Evolutionary conservation across 805 yeast genomes (phyloP), one percentile per base, ranked within the genome.

Genomic region (Candida boidinii): DNA sequence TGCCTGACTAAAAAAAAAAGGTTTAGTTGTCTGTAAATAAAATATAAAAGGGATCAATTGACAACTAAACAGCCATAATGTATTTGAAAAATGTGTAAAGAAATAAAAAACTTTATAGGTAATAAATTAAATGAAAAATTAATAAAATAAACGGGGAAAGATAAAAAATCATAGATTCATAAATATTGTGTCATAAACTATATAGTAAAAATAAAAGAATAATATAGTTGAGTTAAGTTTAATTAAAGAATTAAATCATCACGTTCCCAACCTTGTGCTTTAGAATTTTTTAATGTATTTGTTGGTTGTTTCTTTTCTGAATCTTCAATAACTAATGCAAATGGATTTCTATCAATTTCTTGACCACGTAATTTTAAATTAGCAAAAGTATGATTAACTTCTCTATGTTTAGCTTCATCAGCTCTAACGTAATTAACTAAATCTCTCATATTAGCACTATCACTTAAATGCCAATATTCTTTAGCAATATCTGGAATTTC

Each of bases 371-470:
- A 39, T 27, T 49, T 49, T 44, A 79, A 64, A 45, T 79, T 79
- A 11, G 83, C 87, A 47, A 79, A 67, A 0, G 87, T 80, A 46
- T 79, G 88, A 56, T 79, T 80, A 19, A 80, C 87, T 48, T 80
- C 88, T 53, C 88, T 66, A 49, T 79, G 87, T 51, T 79, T 79
- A 26, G 85, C 79, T 53, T 79, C 88, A 47, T 79, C 88, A 2
- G 88, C 88, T 41, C 87, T 67, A 17, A 80, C 62, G 43, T 75
- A 66, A 37, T 66, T 63, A 29, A 80, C 60, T 48, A 80, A 63
- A 41, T 79, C 85, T 37, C 63, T 61, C 55, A 79, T 69, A 3
- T 73, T 58, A 18, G 79, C 63, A 17, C 72, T 48, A 20, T 66
- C 66, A 26, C 46, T 45, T 60, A 80, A 61, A 14, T 70, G 64